Base-by-base conservation (phyloP, 495 filamentous ascomycete species). In the Cryomyces antarcticus region DNA sequence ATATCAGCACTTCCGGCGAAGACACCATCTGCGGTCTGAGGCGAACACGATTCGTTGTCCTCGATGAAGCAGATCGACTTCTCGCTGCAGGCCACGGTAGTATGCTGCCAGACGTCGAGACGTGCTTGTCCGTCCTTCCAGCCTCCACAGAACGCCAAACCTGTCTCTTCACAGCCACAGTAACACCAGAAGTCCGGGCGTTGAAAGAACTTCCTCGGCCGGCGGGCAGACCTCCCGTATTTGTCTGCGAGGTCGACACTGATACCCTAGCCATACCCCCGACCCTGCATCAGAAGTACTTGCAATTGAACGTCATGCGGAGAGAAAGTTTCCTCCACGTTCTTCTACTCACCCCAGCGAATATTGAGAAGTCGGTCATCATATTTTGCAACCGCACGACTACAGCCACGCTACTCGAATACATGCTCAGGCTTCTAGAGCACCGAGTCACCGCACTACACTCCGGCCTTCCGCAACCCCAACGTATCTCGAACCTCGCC, bases 21-120 rank as follows among this genome's bases (percentile, higher is more conserved):
- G 89, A 99, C 54, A 96, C 89, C 0, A 69, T 92, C 38, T 68
- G 72, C 42, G 85, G 84, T 3, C 62, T 99, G 6, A 66, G 75
- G 3, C 71, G 85, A 24, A 77, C 78, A 7, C 75, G 74, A 29
- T 80, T 87, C 61, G 81, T 95, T 5, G 82, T 99, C 0, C 75
- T 99, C 34, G 89, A 99, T 61, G 89, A 99, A 67, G 89, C 89
- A 27, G 89, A 99, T 61, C 75, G 92, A 35, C 69, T 99, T 17
- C 69, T 99, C 12, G 73, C 81, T 28, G 68, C 74, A 28, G 27
- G 46, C 11, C 65, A 67, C 5, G 86, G 85, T 7, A 84, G 78
- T 62, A 93, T 93, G 86, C 67, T 93, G n/a, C 75, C 81, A 24
- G 89, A 95, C 57, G 72, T 99, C 2, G 85, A 86, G 52, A 83